These are phyloP conservation scores for Ceratonia siliqua DNA, from an alignment of 306 rosid genomes.

Conservation along the genomic window DNA sequence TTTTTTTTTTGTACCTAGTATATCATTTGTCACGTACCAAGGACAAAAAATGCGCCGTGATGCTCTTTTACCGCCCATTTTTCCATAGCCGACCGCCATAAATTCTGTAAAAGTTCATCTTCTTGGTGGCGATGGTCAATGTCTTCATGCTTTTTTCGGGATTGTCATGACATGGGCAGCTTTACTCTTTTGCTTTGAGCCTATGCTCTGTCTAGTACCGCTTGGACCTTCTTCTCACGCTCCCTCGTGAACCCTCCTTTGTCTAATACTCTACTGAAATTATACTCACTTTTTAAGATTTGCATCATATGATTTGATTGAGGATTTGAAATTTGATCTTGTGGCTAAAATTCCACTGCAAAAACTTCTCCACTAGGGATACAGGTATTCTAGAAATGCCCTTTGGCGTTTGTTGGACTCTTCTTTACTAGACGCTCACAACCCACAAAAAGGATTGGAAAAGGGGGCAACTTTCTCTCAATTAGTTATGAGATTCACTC, in stretches of 20 bases:
- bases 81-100: neutral
- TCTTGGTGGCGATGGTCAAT: slow-evolving; percentile 37
- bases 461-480: slow-evolving; percentile 36
- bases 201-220: slow-evolving; percentile 14
- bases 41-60: neutral
- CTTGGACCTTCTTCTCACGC: slow-evolving; percentile 32
- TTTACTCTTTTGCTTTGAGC: slow-evolving; percentile 42
- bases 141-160: slow-evolving; percentile 41
- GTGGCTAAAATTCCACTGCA: neutral
- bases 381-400: neutral
- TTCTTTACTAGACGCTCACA: neutral
- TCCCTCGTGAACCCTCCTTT: slow-evolving; percentile 40
- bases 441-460: slow-evolving; percentile 28
- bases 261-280: slow-evolving; percentile 21
- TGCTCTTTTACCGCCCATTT: slow-evolving; percentile 12
- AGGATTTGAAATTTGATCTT: neutral
- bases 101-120: slow-evolving; percentile 10
- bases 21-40: slow-evolving; percentile 36
- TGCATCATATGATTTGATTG: slow-evolving; percentile 31
- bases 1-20: slow-evolving; percentile 9
- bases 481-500: slow-evolving; percentile 38
- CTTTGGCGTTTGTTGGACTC: slow-evolving; percentile 35
- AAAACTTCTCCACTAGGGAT: neutral
- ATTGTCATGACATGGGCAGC: slow-evolving; percentile 38
- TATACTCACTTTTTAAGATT: slow-evolving; percentile 35